These are phyloP conservation scores for Vaccinium myrtillus DNA, from an alignment of 148 eudicot species.

Conservation along the genomic window DNA sequence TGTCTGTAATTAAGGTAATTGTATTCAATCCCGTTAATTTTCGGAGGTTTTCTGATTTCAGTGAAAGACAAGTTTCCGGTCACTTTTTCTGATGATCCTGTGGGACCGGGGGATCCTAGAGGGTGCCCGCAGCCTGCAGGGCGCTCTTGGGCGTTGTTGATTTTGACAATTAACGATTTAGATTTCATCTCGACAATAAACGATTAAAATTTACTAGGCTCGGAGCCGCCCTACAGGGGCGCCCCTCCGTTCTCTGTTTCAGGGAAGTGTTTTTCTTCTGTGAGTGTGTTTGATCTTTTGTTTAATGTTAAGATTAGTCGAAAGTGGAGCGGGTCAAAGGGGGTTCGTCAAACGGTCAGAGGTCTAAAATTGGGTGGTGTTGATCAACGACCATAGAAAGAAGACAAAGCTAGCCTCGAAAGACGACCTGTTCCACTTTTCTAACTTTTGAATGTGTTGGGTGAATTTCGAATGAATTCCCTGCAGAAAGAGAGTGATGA, in stretches of 20 bases:
- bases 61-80: neutral
- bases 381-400: constrained; percentile 11
- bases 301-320: neutral
- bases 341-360: neutral
- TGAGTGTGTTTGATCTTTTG: no score
- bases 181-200: no score
- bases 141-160: no score
- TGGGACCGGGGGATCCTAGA: no score
- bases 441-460: neutral
- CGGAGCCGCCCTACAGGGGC: no score
- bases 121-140: no score
- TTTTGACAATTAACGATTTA: no score
- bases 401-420: constrained; percentile 6
- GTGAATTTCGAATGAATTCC: neutral
- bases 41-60: neutral
- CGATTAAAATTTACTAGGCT: no score
- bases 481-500: neutral
- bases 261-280: no score
- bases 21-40: neutral
- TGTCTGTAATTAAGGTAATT: no score
- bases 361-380: constrained; percentile 17
- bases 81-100: neutral
- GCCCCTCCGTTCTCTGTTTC: no score
- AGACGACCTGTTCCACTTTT: neutral
- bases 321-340: neutral